Evolutionary conservation across 1,284 basidiomycete species (phyloP), one percentile per base, ranked within the genome.

Genomic region (Puccinia polysora): DNA sequence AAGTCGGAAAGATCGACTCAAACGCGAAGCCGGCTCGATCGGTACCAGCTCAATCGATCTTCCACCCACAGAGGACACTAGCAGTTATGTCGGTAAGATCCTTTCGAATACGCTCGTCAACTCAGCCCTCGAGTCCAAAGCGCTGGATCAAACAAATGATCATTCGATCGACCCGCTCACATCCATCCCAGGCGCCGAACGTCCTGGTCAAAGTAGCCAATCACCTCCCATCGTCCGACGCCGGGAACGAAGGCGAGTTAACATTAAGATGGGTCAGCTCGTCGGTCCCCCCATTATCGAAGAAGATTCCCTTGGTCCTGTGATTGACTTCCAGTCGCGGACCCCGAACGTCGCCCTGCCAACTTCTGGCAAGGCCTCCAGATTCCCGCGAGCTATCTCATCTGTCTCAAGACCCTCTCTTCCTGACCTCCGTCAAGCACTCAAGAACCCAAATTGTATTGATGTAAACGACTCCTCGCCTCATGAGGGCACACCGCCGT

Each of bases 251-350:
- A 49, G 67, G 23, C 30, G 67, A 20, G 67, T 70, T 1, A 70
- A 70, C 47, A 70, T 70, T 32, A 70, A 70, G 25, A 60, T 70
- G 56, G 67, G 67, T 49, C 30, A 60, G 25, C 32, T 70, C 2
- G 30, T 70, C 36, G 67, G 67, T 10, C 56, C 67, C 10, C 67
- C 67, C 2, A 70, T 62, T 18, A 60, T 70, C 5, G 67, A 70
- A 49, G 67, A 70, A 62, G 67, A 70, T 18, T 67, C 64, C 15
- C 15, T 40, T 32, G 49, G 20, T 36, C 49, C 45, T 5, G 7
- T 18, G 18, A 15, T 32, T 15, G 32, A 60, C 23, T 30, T 23
- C 6, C 25, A 43, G 5, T 43, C 58, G 15, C 20, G 20, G 18
- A 12, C 38, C 1, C 18, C 2, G 18, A 34, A 50, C 6, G 10